Conservation (phyloP, 495 filamentous ascomycete species). For the Neurospora sp. region DNA sequence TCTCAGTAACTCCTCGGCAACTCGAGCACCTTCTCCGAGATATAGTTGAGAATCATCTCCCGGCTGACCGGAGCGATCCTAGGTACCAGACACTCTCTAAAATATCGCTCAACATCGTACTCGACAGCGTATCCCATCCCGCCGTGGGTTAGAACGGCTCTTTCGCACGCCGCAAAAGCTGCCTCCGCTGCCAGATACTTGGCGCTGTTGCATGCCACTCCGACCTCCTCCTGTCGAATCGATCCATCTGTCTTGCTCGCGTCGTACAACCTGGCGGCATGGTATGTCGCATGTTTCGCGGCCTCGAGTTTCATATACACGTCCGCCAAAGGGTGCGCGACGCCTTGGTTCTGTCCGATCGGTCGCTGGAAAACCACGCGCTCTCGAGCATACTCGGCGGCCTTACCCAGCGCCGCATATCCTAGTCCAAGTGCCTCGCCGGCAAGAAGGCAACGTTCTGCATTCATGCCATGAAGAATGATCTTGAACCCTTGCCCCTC, state of each 20-base stretch:
- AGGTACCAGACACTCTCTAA: conserved; percentile 65
- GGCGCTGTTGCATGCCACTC: conserved; percentile 64
- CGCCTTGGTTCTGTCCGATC: conserved; percentile 67
- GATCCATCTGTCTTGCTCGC: conserved; percentile 39
- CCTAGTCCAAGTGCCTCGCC: conserved; percentile 71
- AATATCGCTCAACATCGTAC: conserved; percentile 69
- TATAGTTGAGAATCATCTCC: conserved; percentile 74
- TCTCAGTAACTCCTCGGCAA: conserved; percentile 42
- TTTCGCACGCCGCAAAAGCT: conserved; percentile 64
- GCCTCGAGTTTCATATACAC: conserved; percentile 74
- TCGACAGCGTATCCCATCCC: conserved; percentile 74
- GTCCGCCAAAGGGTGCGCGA: conserved; percentile 64
- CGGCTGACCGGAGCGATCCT: conserved; percentile 65
- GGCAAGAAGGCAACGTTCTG: conserved; percentile 65
- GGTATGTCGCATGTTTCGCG: conserved; percentile 68
- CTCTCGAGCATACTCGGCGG: conserved; percentile 57
- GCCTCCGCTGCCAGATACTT: conserved; percentile 77
- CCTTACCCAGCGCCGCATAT: conserved; percentile 57
- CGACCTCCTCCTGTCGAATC: conserved; percentile 52
- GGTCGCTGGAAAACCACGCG: conserved; percentile 59
- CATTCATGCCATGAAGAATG: conserved; percentile 75
- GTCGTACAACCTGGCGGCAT: conserved; percentile 66
- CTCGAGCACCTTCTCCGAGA: conserved; percentile 60
- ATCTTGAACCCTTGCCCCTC: conserved; percentile 69
- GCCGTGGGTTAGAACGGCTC: conserved; percentile 55